Conservation (phyloP, 331 rosid species). For the Stylosanthes scabra region DNA sequence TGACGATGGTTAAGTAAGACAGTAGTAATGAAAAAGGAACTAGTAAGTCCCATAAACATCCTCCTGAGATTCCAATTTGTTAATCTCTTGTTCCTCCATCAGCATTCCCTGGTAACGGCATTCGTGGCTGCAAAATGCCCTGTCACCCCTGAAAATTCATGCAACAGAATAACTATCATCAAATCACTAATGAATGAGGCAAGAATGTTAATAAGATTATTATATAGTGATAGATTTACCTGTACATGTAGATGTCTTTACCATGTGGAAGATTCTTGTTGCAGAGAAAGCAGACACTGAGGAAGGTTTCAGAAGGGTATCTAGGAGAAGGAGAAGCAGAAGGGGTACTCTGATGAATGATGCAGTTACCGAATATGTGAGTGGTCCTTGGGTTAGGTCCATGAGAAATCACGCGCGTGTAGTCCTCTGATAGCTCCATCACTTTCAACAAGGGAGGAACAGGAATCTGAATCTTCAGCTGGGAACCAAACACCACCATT, state of each 20-base stretch:
- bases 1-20: not conserved
- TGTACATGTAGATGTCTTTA: slow-evolving; percentile 92
- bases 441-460: slow-evolving; percentile 60
- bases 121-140: slow-evolving; percentile 91
- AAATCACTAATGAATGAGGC: too few species aligned
- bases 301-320: slow-evolving; percentile 60
- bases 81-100: slow-evolving; percentile 61
- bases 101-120: slow-evolving; percentile 78
- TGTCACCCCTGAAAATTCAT: slow-evolving; percentile 74
- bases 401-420: slow-evolving; percentile 78
- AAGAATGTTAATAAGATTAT: too few species aligned
- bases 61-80: slow-evolving; percentile 41
- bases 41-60: slow-evolving; percentile 31
- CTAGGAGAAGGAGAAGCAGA: slow-evolving; percentile 36
- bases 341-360: slow-evolving; percentile 67
- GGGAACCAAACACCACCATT: slow-evolving; percentile 85
- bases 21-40: not conserved
- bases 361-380: slow-evolving; percentile 77
- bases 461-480: slow-evolving; percentile 80
- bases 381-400: slow-evolving; percentile 86
- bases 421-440: slow-evolving; percentile 91
- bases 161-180: not conserved
- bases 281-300: slow-evolving; percentile 78
- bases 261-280: slow-evolving; percentile 76
- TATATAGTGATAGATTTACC: slow-evolving; percentile 47